Evolutionary conservation across 257 asterid genomes (phyloP).

Genomic region (Solanum etuberosum): DNA sequence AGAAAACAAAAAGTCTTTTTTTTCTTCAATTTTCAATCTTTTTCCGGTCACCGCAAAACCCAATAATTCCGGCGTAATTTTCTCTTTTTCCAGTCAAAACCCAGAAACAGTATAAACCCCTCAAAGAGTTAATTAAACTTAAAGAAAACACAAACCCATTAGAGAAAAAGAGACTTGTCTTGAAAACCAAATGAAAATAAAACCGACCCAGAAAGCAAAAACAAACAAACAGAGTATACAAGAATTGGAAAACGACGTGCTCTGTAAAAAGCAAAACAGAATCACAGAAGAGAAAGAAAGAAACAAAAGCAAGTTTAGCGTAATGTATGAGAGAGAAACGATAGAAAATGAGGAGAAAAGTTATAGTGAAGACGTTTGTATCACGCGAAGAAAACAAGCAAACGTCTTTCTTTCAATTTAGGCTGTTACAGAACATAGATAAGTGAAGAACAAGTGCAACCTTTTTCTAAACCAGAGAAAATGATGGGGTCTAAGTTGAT

Average conservation of each 20-base stretch:
- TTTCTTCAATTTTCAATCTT: not conserved
- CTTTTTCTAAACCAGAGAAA: not conserved
- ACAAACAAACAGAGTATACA: not conserved
- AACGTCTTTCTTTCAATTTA: not conserved
- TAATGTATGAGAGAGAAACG: not conserved
- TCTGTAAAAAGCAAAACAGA: not conserved
- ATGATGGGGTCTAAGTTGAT: not conserved
- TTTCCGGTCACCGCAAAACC: constrained; percentile 25
- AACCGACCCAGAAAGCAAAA: constrained; percentile 7
- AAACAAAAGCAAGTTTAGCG: not conserved
- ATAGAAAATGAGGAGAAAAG: not conserved
- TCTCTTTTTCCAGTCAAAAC: constrained; percentile 2
- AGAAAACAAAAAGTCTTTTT: constrained; percentile 11
- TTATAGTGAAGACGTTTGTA: not conserved
- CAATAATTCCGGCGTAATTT: constrained; percentile 21
- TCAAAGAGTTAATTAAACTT: not conserved
- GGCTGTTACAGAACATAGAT: not conserved
- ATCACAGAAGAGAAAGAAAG: not conserved
- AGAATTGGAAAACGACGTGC: constrained; percentile 4
- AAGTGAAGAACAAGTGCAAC: not conserved
- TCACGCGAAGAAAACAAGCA: not conserved
- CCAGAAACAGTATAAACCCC: constrained; percentile 4
- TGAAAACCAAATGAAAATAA: constrained; percentile 8
- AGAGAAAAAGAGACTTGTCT: constrained; percentile 8
- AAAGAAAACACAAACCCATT: constrained; percentile 10